phyloP scores from a whole-genome alignment of 352 stramenopile genomes.

The Peronospora tabacina region DNA sequence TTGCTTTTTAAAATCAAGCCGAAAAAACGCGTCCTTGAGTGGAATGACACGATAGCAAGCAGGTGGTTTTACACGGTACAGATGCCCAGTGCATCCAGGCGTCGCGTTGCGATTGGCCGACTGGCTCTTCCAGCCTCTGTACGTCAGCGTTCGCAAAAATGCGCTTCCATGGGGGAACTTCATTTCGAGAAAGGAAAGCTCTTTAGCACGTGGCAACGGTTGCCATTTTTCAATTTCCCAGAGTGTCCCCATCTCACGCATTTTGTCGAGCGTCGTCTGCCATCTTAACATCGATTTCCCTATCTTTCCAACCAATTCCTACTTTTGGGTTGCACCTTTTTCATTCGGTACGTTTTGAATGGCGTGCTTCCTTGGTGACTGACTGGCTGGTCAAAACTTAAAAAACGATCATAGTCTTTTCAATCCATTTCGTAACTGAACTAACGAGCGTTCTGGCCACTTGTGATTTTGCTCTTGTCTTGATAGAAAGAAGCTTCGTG shows the following conservation, averaged over 20 bases:
- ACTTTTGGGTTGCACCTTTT: conserved; percentile 15
- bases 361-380: neutral
- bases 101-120: conserved; percentile 23
- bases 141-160: conserved; percentile 21
- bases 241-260: conserved; percentile 12
- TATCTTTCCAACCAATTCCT: conserved; percentile 6
- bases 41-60: conserved; percentile 10
- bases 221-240: neutral
- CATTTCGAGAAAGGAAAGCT: conserved; percentile 28
- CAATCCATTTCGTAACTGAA: conserved; percentile 1
- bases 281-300: neutral
- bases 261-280: conserved; percentile 7
- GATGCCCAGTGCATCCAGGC: conserved; percentile 7
- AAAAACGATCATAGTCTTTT: conserved; percentile 2
- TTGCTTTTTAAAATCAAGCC: conserved; percentile 2
- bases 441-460: conserved; percentile 1
- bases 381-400: conserved; percentile 3
- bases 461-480: neutral
- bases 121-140: conserved; percentile 27
- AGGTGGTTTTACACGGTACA: conserved; percentile 21
- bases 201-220: conserved; percentile 11
- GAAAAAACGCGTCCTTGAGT: conserved; percentile 12
- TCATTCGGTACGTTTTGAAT: conserved; percentile 13
- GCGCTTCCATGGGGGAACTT: conserved; percentile 10
- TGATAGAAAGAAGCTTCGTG: conserved; percentile 2